A percentile compares a stretch with the other conserved stretches of the same genome.
Evolutionary conservation across 2,329 filamentous ascomycete species (phyloP).

Genomic region (Fusarium irregulare): DNA sequence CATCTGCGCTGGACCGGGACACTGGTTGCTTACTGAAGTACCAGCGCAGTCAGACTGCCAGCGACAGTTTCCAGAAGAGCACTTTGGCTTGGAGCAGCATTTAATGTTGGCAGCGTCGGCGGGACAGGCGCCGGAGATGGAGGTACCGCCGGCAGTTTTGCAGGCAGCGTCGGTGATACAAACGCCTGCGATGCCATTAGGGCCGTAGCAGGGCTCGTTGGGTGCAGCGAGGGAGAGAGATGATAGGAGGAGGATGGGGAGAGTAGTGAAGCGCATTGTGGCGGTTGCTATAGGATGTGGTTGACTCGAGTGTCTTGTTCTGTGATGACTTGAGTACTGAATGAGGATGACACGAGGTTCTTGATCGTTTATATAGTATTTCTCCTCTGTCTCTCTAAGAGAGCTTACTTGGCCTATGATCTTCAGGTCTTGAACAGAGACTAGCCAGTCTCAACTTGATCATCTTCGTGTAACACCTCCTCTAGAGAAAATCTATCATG

Average conservation of each 20-base stretch:
- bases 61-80: constrained; percentile 53
- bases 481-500: not conserved
- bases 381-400: not conserved
- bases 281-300: not conserved
- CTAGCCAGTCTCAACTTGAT: constrained; percentile 28
- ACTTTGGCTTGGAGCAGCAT: constrained; percentile 57
- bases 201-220: constrained; percentile 50
- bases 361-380: constrained; percentile 10
- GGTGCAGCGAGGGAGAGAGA: constrained; percentile 41
- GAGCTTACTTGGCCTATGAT: not conserved
- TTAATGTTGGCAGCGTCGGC: constrained; percentile 52
- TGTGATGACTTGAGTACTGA: not conserved
- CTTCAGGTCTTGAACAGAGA: not conserved
- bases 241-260: constrained; percentile 27
- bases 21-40: constrained; percentile 46
- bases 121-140: constrained; percentile 54
- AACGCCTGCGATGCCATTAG: constrained; percentile 47
- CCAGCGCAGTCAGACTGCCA: constrained; percentile 54
- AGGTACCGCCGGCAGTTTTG: constrained; percentile 51
- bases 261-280: constrained; percentile 38
- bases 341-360: not conserved
- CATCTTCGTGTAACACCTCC: constrained; percentile 2
- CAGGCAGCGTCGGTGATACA: constrained; percentile 55
- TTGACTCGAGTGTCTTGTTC: not conserved
- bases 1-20: constrained; percentile 54